Conservation (phyloP, 768 basidiomycete species). For the Serendipita sp. region DNA sequence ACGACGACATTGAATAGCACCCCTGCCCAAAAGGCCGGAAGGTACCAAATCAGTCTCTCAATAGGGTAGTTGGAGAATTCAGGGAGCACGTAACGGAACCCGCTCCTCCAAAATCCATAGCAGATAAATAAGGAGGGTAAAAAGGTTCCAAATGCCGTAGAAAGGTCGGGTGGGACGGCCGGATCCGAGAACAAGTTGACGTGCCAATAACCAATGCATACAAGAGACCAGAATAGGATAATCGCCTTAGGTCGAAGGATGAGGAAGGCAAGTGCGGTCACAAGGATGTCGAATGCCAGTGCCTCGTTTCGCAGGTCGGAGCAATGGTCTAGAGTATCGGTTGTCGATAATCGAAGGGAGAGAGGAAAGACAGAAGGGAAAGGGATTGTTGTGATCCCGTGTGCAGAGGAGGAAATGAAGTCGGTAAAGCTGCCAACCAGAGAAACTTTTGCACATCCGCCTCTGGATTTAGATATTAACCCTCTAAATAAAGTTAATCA, state of each 20-base stretch:
- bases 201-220: slow-evolving; percentile 79
- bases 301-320: slow-evolving; percentile 53
- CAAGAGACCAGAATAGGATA: slow-evolving; percentile 57
- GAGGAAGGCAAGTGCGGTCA: slow-evolving; percentile 52
- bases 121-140: slow-evolving; percentile 62
- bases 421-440: slow-evolving; percentile 59
- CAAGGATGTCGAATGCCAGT: slow-evolving; percentile 54
- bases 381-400: slow-evolving; percentile 53
- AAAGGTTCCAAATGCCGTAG: slow-evolving; percentile 60
- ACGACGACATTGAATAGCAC: slow-evolving; percentile 57
- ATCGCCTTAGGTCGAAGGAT: slow-evolving; percentile 56
- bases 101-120: slow-evolving; percentile 64
- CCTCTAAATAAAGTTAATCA: slow-evolving; percentile 29
- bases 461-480: slow-evolving; percentile 40
- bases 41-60: slow-evolving; percentile 58
- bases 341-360: slow-evolving; percentile 40
- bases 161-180: slow-evolving; percentile 47
- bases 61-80: slow-evolving; percentile 50
- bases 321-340: slow-evolving; percentile 42
- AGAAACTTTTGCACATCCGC: slow-evolving; percentile 61
- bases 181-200: slow-evolving; percentile 66
- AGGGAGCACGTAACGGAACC: slow-evolving; percentile 59
- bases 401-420: slow-evolving; percentile 40
- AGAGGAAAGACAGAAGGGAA: slow-evolving; percentile 60
- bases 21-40: slow-evolving; percentile 65